A percentile compares a stretch with the other conserved stretches of the same genome.
Conservation (phyloP, 2,329 filamentous ascomycete genomes). For the Zymoseptoria brevis region DNA sequence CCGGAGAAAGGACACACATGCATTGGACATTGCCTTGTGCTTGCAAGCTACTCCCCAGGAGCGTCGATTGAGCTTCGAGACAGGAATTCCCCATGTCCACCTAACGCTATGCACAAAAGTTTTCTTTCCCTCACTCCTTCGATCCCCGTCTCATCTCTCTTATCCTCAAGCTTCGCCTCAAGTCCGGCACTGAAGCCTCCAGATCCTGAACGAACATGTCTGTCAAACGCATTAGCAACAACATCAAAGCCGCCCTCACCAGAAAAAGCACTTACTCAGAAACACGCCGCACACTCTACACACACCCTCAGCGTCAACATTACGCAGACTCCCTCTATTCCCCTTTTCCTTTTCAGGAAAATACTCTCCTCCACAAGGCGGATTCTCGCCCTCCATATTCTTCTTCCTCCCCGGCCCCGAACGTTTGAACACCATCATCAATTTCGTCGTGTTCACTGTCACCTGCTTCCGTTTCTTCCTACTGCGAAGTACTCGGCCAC, state of each 20-base stretch:
- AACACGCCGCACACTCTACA: neutral
- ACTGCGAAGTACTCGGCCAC: neutral
- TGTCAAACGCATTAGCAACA: neutral
- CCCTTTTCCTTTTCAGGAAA: neutral
- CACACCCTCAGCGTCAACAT: neutral
- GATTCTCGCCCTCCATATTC: conserved; percentile 7
- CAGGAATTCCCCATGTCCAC: neutral
- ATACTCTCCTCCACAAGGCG: conserved; percentile 2
- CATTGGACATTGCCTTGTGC: neutral
- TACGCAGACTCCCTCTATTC: neutral
- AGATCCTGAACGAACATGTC: neutral
- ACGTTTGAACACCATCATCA: conserved; percentile 6
- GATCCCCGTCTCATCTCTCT: neutral
- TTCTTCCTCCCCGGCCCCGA: conserved; percentile 3
- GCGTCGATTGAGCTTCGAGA: neutral
- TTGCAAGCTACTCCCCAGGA: neutral
- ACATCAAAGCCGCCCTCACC: neutral
- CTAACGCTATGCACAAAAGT: neutral
- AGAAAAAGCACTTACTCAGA: neutral
- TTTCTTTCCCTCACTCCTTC: neutral
- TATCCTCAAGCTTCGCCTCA: neutral
- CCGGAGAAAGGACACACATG: neutral
- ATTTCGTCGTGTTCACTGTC: neutral
- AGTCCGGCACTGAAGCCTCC: neutral
- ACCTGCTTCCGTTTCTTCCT: neutral